Percentiles rank a stretch among this genome's conserved stretches.
These are phyloP conservation scores for Suhomyces kunorum DNA, from an alignment of 1,139 yeast genomes.

Conservation along the genomic window DNA sequence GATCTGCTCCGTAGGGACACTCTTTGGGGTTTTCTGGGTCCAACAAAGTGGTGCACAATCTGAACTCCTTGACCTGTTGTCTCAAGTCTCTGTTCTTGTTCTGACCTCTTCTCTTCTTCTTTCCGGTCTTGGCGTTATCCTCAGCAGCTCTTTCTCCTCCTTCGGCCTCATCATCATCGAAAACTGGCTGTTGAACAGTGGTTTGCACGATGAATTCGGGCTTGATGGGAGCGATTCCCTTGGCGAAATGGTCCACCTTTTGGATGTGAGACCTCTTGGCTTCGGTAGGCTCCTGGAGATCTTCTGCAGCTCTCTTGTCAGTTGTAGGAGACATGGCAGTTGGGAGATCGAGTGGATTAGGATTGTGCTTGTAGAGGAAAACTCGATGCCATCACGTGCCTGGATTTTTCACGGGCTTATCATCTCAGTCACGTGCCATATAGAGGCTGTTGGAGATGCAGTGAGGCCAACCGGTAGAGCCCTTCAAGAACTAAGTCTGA, in stretches of 20 bases:
- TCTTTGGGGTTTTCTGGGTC: constrained; percentile 50
- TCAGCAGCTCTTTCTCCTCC: constrained; percentile 44
- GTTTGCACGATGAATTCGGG: constrained; percentile 53
- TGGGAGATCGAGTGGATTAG: background rate
- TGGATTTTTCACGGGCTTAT: constrained; percentile 3
- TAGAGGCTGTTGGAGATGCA: too few species aligned
- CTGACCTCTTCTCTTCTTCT: constrained; percentile 71
- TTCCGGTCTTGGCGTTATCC: constrained; percentile 26
- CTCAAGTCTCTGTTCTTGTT: constrained; percentile 82
- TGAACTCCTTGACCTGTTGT: constrained; percentile 65
- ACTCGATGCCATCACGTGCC: constrained; percentile 6
- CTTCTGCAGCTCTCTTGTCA: constrained; percentile 24
- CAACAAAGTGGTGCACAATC: constrained; percentile 63
- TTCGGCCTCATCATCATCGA: constrained; percentile 53
- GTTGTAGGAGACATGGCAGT: constrained; percentile 12
- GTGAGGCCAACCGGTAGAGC: too few species aligned
- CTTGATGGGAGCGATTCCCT: constrained; percentile 69
- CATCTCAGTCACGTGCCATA: too few species aligned
- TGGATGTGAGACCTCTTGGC: constrained; percentile 25
- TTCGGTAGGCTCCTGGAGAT: constrained; percentile 19
- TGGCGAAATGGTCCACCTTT: constrained; percentile 20
- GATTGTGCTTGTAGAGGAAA: background rate
- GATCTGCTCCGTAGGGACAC: constrained; percentile 69
- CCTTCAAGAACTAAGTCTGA: too few species aligned
- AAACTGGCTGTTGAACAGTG: constrained; percentile 37